Base-by-base conservation (phyloP, 192 early-diverging fungal genomes). In the Geranomyces variabilis region DNA sequence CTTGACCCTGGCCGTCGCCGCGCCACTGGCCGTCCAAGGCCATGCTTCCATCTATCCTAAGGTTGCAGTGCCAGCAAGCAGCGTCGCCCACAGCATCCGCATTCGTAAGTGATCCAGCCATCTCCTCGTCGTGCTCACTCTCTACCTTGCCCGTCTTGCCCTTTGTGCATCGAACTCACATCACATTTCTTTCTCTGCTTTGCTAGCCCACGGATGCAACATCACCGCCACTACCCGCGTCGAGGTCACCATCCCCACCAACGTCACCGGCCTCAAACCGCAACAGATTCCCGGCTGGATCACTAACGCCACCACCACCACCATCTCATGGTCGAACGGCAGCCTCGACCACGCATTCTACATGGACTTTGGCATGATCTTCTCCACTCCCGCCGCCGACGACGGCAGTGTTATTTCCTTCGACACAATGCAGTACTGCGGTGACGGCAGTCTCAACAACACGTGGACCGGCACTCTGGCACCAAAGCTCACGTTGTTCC, bases 241-340 rank as follows among this genome's bases (percentile, higher is more conserved):
- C 41, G 63, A 67, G 0, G 66, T 78, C 60, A 59, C 17, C 34
- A 70, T 80, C 66, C 79, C 79, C 63, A 30, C 67, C 19, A 49
- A 56, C 47, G 76, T 80, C 61, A 75, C 69, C 17, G 64, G 62
- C 30, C 62, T 78, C 67, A 77, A 80, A 60, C 72, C 79, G 1
- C 65, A 66, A 22, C 14, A 29, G 26, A n/a, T 75, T 46, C 44
- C 72, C 48, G 71, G 63, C 71, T 80, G 79, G 79, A 33, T 22
- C 48, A 55, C 78, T 14, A 2, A 1, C 0, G 63, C 60, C 7
- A 55, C 75, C 43, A 44, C 73, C 45, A 71, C 74, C 71, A 77
- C 71, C 17, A 59, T 80, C 62, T 75, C 75, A 21, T 80, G 79
- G 79, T 41, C 19, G 24, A 49, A 51, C 49, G 68, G 65, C 41